Base-by-base conservation (phyloP, 208 protist species). In the Leishmania guyanensis region DNA sequence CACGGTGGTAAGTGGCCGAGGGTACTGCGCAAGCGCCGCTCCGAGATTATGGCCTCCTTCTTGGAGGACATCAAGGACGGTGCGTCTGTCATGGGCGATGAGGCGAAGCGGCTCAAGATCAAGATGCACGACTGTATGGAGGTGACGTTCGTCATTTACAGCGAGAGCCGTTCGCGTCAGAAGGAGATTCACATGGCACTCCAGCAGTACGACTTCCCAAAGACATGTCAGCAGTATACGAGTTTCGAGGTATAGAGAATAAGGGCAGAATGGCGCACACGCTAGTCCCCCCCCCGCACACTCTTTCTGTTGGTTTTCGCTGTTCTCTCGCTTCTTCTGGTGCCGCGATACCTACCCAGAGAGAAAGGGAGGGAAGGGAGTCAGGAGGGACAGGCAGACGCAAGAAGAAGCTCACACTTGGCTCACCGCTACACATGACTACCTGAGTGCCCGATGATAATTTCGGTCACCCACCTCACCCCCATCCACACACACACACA, bases 1-100 rank as follows among this genome's bases (percentile, higher is more conserved):
- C 89, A 85, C 78, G 91, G 91, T 50, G 66, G 70, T n/a, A 77
- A 79, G 77, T 94, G 91, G 91, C 73, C 65, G 12, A 70, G 81
- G 65, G 73, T 92, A 39, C 72, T 90, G 66, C 74, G 56, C 58
- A 78, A 68, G 22, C 76, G 84, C 66, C 71, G 39, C 39, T 53
- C 71, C 1, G 81, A 68, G 39, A 81, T 91, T 22, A 62, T 79
- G 69, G 74, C 68, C 26, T 80, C 83, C 58, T 87, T 94, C 74
- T 66, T 87, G 36, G 70, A 73, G 75, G 91, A 94, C 74, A 78
- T 94, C 62, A 29, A 62, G 51, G 74, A 90, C 16, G 78, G 58
- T 39, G 80, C 84, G 16, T 65, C 65, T 26, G 68, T 92, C 48
- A 53, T 81, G 77, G 82, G 70, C 1, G 79, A 87, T 36, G 85